Percentiles rank a stretch among this genome's conserved stretches.
phyloP scores from a whole-genome alignment of 768 basidiomycete genomes.

The Pisolithus albus region DNA sequence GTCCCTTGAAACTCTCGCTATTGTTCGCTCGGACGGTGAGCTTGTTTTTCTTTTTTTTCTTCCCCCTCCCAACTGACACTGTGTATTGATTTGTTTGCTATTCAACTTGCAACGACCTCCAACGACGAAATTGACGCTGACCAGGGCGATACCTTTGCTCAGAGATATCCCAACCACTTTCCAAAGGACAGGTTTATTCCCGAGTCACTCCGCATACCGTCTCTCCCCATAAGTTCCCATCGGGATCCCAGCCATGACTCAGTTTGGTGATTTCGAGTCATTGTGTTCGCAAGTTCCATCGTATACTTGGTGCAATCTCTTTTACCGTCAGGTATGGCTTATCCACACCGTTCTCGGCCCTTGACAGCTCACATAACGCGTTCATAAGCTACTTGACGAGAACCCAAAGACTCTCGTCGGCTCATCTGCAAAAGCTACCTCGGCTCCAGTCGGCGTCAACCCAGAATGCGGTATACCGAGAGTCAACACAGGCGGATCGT shows the following conservation, averaged over 20 bases:
- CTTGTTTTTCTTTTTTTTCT: conserved; percentile 27
- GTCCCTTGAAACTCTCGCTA: background rate
- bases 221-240: no score
- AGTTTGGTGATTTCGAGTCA: conserved; percentile 67
- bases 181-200: conserved; percentile 2
- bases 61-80: background rate
- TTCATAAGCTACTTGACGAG: conserved; percentile 35
- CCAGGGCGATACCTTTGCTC: conserved; percentile 14
- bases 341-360: conserved; percentile 6
- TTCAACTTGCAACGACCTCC: conserved; percentile 20
- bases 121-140: conserved; percentile 8
- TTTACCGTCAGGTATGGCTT: conserved; percentile 71
- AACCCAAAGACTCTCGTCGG: conserved; percentile 31
- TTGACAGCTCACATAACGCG: conserved; percentile 20
- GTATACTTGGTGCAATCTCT: conserved; percentile 92
- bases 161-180: conserved; percentile 8
- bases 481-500: conserved; percentile 46
- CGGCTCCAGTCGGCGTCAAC: conserved; percentile 79
- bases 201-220: background rate
- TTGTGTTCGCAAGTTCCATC: conserved; percentile 67
- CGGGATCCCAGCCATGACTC: conserved; percentile 34
- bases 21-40: conserved; percentile 13
- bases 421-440: conserved; percentile 35
- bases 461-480: conserved; percentile 72
- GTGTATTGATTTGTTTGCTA: conserved; percentile 30